These are phyloP conservation scores for Rhododendron kiyosumense DNA, from an alignment of 148 eudicot species.

Conservation along the genomic window DNA sequence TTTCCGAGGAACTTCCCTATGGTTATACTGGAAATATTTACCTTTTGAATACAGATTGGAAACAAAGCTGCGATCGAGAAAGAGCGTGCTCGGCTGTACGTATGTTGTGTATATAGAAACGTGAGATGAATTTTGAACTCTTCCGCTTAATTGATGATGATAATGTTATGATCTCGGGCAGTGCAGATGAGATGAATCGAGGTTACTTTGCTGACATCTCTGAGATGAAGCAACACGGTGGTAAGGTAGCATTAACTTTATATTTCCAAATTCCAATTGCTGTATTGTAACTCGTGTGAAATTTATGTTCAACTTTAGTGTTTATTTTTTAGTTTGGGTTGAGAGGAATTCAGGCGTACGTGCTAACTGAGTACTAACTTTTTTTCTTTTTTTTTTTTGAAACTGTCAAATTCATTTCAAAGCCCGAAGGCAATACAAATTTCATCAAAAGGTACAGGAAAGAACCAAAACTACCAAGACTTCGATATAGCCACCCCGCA, in stretches of 20 bases:
- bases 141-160: slow-evolving; percentile 10
- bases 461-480: too few relatives aligned
- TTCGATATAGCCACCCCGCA: too few relatives aligned
- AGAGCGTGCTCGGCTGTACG: slow-evolving; percentile 93
- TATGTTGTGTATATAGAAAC: background rate
- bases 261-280: background rate
- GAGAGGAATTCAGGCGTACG: background rate
- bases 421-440: too few relatives aligned
- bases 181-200: slow-evolving; percentile 95
- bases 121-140: slow-evolving; percentile 9
- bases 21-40: background rate
- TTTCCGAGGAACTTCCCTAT: background rate
- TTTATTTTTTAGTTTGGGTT: background rate
- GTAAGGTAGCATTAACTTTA: slow-evolving; percentile 52
- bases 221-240: slow-evolving; percentile 81
- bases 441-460: too few relatives aligned
- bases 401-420: too few relatives aligned
- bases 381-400: too few relatives aligned
- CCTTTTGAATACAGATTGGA: slow-evolving; percentile 52
- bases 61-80: slow-evolving; percentile 76
- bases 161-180: slow-evolving; percentile 54
- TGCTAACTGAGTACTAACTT: background rate
- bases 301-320: too few relatives aligned
- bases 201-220: slow-evolving; percentile 91
- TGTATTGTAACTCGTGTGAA: background rate